Base-by-base conservation (phyloP, 768 basidiomycete genomes). In the Clitopilus hobsonii region DNA sequence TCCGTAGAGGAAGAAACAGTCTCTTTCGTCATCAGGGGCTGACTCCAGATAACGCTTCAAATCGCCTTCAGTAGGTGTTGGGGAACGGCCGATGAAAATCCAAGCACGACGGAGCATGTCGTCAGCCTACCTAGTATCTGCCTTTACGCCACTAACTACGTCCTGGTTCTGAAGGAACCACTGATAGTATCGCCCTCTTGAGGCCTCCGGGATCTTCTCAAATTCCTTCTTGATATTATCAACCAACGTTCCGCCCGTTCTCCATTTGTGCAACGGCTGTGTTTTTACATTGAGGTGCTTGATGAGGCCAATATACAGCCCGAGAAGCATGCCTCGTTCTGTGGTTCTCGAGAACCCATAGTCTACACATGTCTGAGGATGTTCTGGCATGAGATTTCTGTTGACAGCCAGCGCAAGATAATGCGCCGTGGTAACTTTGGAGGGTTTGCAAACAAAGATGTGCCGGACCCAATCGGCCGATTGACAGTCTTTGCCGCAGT, bases 81-180 rank as follows among this genome's bases (percentile, higher is more conserved):
- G n/a, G 6, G 58, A 59, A 11, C 56, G 54, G 32, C 58, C 58
- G 13, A 52, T 53, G 26, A 59, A 59, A 13, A 38, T 29, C 62
- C 62, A 63, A 22, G 49, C 56, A 28, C 56, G 52, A 1, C 54
- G 41, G 16, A 24, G 3, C 49, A 54, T 55, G 5, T 62, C 53
- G 22, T 55, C 14, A 0, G 49, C 53, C 7, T 49, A 45, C 10
- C 53, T 55, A 16, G 11, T 25, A 24, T 70, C 63, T 28, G 11
- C 41, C 41, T 18, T 11, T 45, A 20, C 41, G 3, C 41, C 41
- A 6, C n/a, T 45, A 11, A 74, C 36, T 8, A 74, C 53, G 47
- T 66, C 56, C 38, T 69, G 64, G 53, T 75, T 69, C 29, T 68
- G 23, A 32, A 71, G 57, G 52, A 75, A 72, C 74, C 74, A 73